A percentile compares a stretch with the other conserved stretches of the same genome.
These are phyloP conservation scores for Boletellus ananiceps DNA, from an alignment of 768 basidiomycete species.

Conservation along the genomic window DNA sequence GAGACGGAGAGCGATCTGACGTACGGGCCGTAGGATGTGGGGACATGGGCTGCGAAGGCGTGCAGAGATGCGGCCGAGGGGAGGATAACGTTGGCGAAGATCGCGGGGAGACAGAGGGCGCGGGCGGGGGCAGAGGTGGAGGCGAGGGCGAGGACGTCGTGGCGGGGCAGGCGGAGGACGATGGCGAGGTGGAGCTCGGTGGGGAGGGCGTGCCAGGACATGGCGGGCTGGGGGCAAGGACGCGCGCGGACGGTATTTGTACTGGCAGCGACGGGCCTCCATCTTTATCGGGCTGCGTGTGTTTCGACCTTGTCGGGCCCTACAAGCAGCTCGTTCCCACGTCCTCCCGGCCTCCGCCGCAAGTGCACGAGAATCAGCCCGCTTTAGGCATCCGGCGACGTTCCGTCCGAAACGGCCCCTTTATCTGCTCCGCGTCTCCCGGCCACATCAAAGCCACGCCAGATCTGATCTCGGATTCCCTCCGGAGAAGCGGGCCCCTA, in stretches of 20 bases:
- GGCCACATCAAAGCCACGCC: conserved; percentile 7
- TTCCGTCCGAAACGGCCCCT: conserved; percentile 24
- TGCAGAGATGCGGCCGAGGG: conserved; percentile 41
- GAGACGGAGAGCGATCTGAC: conserved; percentile 45
- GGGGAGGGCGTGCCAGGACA: conserved; percentile 56
- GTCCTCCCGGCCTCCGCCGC: conserved; percentile 4
- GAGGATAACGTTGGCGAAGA: conserved; percentile 57
- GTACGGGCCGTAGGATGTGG: conserved; percentile 48
- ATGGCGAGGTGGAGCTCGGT: conserved; percentile 61
- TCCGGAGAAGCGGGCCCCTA: too few species aligned
- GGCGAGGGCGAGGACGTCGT: conserved; percentile 46
- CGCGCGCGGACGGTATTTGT: neutral
- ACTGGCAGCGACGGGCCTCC: conserved; percentile 10
- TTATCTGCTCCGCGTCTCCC: conserved; percentile 12
- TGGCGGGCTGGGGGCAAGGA: neutral
- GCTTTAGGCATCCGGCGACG: conserved; percentile 12
- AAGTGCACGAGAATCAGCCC: conserved; percentile 14
- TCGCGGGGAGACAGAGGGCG: conserved; percentile 49
- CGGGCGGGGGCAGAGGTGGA: conserved; percentile 48
- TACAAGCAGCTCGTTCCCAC: neutral
- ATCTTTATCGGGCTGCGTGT: conserved; percentile 14
- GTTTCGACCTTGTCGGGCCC: conserved; percentile 16
- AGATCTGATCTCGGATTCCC: neutral
- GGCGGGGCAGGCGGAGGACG: conserved; percentile 43
- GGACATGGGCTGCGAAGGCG: conserved; percentile 54